A percentile compares a stretch with the other conserved stretches of the same genome.
Conservation (phyloP, 208 protist genomes). For the Trypanosoma cruzi region DNA sequence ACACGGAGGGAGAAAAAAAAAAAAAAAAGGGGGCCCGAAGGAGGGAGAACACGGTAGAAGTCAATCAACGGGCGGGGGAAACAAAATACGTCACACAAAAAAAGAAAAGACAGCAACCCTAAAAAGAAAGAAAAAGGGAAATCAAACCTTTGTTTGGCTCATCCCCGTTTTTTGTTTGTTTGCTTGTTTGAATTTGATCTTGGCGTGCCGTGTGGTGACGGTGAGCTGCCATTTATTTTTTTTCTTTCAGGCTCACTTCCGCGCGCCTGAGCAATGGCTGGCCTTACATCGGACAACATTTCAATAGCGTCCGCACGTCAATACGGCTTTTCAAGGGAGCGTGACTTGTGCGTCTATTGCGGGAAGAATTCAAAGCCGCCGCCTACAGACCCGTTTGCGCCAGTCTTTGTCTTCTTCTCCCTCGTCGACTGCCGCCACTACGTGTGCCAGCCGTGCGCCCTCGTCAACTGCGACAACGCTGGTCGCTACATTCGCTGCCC, state of each 20-base stretch:
- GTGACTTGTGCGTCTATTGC: slow-evolving; percentile 70
- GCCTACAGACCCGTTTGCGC: slow-evolving; percentile 68
- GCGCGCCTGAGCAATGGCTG: slow-evolving; percentile 47
- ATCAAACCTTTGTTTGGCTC: not conserved
- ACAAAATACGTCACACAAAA: not conserved
- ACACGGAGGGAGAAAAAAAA: not conserved
- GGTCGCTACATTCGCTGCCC: slow-evolving; percentile 75
- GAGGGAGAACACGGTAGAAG: not conserved
- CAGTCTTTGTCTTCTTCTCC: slow-evolving; percentile 88
- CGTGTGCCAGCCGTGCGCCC: slow-evolving; percentile 88
- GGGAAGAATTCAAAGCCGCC: slow-evolving; percentile 40
- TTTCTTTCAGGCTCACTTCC: not conserved
- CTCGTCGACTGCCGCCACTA: slow-evolving; percentile 91
- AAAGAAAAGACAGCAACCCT: not conserved
- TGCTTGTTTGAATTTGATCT: not conserved
- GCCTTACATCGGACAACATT: slow-evolving; percentile 81
- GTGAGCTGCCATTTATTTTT: not conserved
- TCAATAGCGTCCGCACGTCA: slow-evolving; percentile 57
- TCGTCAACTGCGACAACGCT: slow-evolving; percentile 82
- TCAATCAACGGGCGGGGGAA: not conserved
- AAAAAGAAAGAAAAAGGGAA: not conserved
- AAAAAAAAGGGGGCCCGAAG: not conserved
- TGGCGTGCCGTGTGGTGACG: not conserved
- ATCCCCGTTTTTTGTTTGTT: not conserved
- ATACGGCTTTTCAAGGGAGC: slow-evolving; percentile 26